Percentiles rank a stretch among this genome's conserved stretches.
Conservation (phyloP, 2,329 filamentous ascomycete genomes). For the Aspergillus sergii region DNA sequence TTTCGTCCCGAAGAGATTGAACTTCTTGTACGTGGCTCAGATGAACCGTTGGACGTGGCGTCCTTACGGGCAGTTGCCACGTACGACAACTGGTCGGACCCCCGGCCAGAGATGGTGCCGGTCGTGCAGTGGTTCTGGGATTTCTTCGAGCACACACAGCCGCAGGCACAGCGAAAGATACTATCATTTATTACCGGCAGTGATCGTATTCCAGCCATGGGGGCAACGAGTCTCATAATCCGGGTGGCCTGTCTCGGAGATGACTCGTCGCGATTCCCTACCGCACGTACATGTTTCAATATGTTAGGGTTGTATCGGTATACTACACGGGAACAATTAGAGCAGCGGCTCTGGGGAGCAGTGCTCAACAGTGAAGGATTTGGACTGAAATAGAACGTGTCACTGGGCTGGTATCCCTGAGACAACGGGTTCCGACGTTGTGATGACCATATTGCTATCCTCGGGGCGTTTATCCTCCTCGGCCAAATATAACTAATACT, state of each 20-base stretch:
- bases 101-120: constrained; percentile 60
- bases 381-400: constrained; percentile 65
- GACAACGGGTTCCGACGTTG: neutral
- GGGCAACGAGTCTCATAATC: constrained; percentile 76
- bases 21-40: constrained; percentile 79
- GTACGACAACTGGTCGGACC: constrained; percentile 76
- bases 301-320: constrained; percentile 77
- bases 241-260: constrained; percentile 75
- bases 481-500: neutral
- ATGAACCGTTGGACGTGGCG: constrained; percentile 77
- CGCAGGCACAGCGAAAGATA: constrained; percentile 73
- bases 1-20: constrained; percentile 93
- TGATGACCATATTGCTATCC: constrained; percentile 4
- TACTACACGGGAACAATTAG: constrained; percentile 65
- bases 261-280: constrained; percentile 74
- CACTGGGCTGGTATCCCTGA: constrained; percentile 2
- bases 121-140: constrained; percentile 89
- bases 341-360: constrained; percentile 76
- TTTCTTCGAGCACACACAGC: constrained; percentile 67
- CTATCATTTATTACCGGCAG: constrained; percentile 87
- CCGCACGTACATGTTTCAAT: constrained; percentile 91
- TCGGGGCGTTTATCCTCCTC: neutral
- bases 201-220: constrained; percentile 86
- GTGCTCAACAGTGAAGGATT: constrained; percentile 92
- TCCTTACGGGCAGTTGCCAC: constrained; percentile 75